Conservation (phyloP, 352 stramenopile species). For the Lagenidium giganteum region DNA sequence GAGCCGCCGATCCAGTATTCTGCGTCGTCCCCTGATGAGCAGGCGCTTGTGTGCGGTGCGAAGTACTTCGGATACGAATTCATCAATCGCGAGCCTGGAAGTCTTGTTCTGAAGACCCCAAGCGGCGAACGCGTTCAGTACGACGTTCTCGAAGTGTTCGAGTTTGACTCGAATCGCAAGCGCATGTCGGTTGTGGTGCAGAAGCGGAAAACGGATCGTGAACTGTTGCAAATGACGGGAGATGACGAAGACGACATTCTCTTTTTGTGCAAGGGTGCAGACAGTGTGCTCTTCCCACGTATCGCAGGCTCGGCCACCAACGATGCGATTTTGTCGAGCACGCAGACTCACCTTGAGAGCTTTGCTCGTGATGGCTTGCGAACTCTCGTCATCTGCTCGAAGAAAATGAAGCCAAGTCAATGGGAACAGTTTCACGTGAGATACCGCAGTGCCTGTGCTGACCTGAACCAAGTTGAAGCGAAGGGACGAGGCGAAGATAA, state of each 20-base stretch:
- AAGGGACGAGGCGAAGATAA: slow-evolving; percentile 60
- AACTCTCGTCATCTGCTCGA: slow-evolving; percentile 81
- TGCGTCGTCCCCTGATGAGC: slow-evolving; percentile 86
- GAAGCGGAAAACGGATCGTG: slow-evolving; percentile 56
- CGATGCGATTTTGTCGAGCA: slow-evolving; percentile 30
- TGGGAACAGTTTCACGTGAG: slow-evolving; percentile 66
- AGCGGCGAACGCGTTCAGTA: slow-evolving; percentile 63
- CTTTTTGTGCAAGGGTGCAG: slow-evolving; percentile 75
- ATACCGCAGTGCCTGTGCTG: slow-evolving; percentile 55
- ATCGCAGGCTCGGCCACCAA: slow-evolving; percentile 38
- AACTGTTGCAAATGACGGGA: slow-evolving; percentile 64
- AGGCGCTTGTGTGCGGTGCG: slow-evolving; percentile 76
- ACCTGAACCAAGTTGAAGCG: slow-evolving; percentile 67
- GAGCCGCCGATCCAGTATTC: slow-evolving; percentile 67
- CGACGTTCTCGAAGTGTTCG: slow-evolving; percentile 91
- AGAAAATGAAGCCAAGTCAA: slow-evolving; percentile 38
- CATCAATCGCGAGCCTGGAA: slow-evolving; percentile 58
- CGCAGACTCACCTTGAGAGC: slow-evolving; percentile 62
- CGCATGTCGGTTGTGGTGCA: slow-evolving; percentile 85
- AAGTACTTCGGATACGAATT: slow-evolving; percentile 88
- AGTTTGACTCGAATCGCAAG: slow-evolving; percentile 90
- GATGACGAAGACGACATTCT: slow-evolving; percentile 69
- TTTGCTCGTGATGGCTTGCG: slow-evolving; percentile 87
- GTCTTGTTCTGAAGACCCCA: slow-evolving; percentile 58
- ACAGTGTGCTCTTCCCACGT: slow-evolving; percentile 84